Evolutionary conservation across 768 basidiomycete species (phyloP).

Genomic region (Chiua virens): DNA sequence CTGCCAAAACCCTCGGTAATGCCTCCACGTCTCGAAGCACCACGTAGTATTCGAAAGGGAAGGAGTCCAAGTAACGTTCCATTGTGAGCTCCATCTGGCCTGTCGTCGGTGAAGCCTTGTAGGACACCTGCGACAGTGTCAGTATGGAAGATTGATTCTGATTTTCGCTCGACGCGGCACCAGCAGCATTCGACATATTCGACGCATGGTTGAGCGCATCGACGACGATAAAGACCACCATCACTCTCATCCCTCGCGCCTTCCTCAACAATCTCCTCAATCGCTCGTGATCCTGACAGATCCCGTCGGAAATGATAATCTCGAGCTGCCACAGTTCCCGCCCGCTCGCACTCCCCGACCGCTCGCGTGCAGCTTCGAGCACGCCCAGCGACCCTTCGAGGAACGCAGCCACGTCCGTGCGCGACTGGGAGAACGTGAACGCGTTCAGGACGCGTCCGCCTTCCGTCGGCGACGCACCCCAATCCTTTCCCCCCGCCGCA

Average conservation of each 20-base stretch:
- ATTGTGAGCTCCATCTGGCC: conserved; percentile 86
- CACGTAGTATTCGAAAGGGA: conserved; percentile 98
- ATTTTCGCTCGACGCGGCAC: conserved; percentile 18
- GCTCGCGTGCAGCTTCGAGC: conserved; percentile 75
- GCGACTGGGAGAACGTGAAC: conserved; percentile 87
- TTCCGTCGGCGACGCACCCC: conserved; percentile 27
- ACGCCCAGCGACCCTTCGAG: conserved; percentile 75
- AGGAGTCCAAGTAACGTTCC: conserved; percentile 89
- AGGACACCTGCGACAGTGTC: conserved; percentile 89
- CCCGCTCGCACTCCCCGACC: conserved; percentile 54
- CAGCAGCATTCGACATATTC: conserved; percentile 5
- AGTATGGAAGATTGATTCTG: conserved; percentile 71
- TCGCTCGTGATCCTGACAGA: conserved; percentile 92
- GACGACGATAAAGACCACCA: conserved; percentile 95
- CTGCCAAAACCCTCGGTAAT: conserved; percentile 84
- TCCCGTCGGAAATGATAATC: conserved; percentile 98
- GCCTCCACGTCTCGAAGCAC: conserved; percentile 90
- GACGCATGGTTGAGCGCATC: conserved; percentile 73
- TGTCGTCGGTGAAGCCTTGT: conserved; percentile 47
- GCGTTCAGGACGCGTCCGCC: conserved; percentile 61
- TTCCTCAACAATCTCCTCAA: conserved; percentile 76
- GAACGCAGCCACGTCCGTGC: conserved; percentile 83
- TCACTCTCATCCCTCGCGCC: conserved; percentile 86
- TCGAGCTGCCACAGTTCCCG: conserved; percentile 95
- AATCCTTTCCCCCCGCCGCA: conserved; percentile 65